A percentile compares a stretch with the other conserved stretches of the same genome.
Conservation (phyloP, 2,329 filamentous ascomycete species). For the Hirsutella minnesotensis region DNA sequence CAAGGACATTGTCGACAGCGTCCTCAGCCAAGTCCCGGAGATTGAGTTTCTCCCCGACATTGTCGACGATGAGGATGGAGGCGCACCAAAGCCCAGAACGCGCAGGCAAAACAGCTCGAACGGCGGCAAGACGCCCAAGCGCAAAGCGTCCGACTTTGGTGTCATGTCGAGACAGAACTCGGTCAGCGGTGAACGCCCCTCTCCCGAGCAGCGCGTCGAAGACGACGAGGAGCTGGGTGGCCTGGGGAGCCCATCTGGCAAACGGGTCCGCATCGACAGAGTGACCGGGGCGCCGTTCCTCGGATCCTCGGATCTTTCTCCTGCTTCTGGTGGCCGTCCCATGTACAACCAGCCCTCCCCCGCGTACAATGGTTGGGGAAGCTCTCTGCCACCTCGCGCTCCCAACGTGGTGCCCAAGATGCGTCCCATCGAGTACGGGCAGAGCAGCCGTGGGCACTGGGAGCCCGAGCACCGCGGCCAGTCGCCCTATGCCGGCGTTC, state of each 20-base stretch:
- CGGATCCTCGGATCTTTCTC: slow-evolving; percentile 1
- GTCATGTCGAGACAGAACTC: slow-evolving; percentile 2
- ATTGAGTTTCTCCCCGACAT: slow-evolving; percentile 49
- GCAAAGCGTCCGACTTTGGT: slow-evolving; percentile 11
- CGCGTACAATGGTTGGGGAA: slow-evolving; percentile 2
- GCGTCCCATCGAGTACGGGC: slow-evolving; percentile 9
- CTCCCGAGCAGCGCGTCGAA: slow-evolving; percentile 1
- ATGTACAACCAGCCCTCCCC: slow-evolving; percentile 4
- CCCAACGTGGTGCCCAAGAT: slow-evolving; percentile 12
- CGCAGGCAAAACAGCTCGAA: slow-evolving; percentile 10
- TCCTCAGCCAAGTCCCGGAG: slow-evolving; percentile 38
- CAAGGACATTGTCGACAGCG: slow-evolving; percentile 28
- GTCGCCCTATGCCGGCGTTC: background rate
- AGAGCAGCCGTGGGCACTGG: background rate
- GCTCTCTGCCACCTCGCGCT: slow-evolving; percentile 6
- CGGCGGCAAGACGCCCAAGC: slow-evolving; percentile 11
- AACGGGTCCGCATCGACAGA: slow-evolving; percentile 10
- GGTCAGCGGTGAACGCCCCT: slow-evolving; percentile 1
- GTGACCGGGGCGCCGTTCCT: slow-evolving; percentile 1
- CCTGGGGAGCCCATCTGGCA: slow-evolving; percentile 10
- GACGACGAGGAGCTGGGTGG: slow-evolving; percentile 5
- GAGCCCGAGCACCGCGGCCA: slow-evolving; percentile 2
- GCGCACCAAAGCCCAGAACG: slow-evolving; percentile 11
- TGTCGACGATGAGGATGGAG: slow-evolving; percentile 20
- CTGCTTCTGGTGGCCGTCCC: background rate